Evolutionary conservation across 495 filamentous ascomycete species (phyloP).

Genomic region (Hypoxylon lienhwacheense): DNA sequence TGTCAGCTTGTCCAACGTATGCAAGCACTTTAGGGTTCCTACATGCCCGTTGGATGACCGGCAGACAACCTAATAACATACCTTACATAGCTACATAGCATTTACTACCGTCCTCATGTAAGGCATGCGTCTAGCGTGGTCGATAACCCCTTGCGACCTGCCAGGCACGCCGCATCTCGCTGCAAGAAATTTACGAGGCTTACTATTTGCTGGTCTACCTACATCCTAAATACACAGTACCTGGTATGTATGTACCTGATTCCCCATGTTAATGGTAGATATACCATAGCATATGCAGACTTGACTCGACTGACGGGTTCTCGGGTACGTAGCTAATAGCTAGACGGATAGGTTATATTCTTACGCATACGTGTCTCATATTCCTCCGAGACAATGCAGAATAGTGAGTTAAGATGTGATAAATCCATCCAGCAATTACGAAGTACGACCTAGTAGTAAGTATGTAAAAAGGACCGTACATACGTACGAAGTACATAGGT

Average conservation of each 20-base stretch:
- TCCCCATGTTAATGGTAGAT: no score
- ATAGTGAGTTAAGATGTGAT: neutral
- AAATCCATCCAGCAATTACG: neutral
- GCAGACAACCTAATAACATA: slow-evolving; percentile 20
- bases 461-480: neutral
- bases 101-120: no score
- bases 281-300: no score
- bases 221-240: no score
- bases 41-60: slow-evolving; percentile 20
- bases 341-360: neutral
- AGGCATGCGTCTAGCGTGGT: slow-evolving; percentile 13
- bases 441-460: neutral
- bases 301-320: neutral
- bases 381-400: slow-evolving; percentile 4
- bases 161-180: slow-evolving; percentile 22
- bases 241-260: neutral
- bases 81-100: slow-evolving; percentile 9
- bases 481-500: neutral
- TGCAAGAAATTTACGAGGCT: slow-evolving; percentile 7
- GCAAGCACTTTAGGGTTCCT: slow-evolving; percentile 23
- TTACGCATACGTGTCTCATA: neutral
- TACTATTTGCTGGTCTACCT: no score
- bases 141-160: slow-evolving; percentile 23
- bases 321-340: neutral
- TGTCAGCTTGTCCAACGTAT: neutral